Evolutionary conservation across 441 rosid genomes (phyloP).

Genomic region (Pelargonium australe): DNA sequence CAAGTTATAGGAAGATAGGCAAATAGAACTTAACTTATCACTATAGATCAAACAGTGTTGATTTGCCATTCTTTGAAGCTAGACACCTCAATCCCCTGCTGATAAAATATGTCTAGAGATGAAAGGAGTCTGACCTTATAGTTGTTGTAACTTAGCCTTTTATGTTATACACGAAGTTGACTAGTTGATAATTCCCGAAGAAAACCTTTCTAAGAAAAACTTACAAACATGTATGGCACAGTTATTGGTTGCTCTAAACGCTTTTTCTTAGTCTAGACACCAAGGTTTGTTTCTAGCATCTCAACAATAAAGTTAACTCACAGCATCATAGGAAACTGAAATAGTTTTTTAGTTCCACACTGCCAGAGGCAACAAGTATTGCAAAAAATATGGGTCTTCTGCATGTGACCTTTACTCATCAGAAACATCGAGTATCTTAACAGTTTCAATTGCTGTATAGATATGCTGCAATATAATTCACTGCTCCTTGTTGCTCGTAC

Average conservation of each 20-base stretch:
- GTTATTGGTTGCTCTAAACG: not conserved
- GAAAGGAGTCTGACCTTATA: not conserved
- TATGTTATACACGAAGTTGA: not conserved
- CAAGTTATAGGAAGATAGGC: not conserved
- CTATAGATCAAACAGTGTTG: not conserved
- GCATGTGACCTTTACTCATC: too few relatives aligned
- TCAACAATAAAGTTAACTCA: not conserved
- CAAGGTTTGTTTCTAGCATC: not conserved
- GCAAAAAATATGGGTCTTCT: too few relatives aligned
- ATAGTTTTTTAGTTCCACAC: too few relatives aligned
- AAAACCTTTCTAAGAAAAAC: not conserved
- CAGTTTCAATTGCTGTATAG: not conserved
- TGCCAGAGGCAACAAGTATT: too few relatives aligned
- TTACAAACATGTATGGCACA: not conserved
- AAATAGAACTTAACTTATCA: not conserved
- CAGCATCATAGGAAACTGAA: not conserved
- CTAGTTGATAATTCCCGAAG: not conserved
- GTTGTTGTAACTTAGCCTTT: not conserved
- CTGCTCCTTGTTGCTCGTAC: not conserved
- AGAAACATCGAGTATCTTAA: too few relatives aligned
- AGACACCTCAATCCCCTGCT: not conserved
- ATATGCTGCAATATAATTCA: not conserved
- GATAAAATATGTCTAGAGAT: not conserved
- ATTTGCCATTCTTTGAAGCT: not conserved
- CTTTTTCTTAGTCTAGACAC: not conserved